Evolutionary conservation across 768 basidiomycete genomes (phyloP).

Genomic region (Lactarius sanguifluus): DNA sequence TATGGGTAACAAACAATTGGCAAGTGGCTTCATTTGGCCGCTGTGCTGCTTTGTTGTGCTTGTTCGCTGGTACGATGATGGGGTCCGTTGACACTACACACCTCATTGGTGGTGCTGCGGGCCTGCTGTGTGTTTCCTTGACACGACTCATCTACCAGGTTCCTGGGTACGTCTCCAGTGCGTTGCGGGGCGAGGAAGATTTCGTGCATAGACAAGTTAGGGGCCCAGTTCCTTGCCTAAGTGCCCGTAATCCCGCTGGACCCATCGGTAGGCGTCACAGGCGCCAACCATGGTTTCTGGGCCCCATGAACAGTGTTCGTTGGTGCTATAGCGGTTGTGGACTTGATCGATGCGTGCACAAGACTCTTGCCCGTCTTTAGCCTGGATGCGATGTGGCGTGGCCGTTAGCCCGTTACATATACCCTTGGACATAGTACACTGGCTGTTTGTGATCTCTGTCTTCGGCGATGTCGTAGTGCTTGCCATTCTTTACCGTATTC

Average conservation of each 20-base stretch:
- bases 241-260: slow-evolving; percentile 30
- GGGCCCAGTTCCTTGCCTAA: slow-evolving; percentile 32
- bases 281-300: slow-evolving; percentile 39
- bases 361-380: slow-evolving; percentile 53
- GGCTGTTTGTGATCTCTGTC: slow-evolving; percentile 37
- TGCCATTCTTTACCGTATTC: slow-evolving; percentile 40
- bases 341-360: slow-evolving; percentile 47
- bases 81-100: slow-evolving; percentile 24
- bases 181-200: slow-evolving; percentile 39
- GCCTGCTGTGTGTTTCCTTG: slow-evolving; percentile 25
- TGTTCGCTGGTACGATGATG: slow-evolving; percentile 30
- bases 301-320: slow-evolving; percentile 49
- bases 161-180: slow-evolving; percentile 39
- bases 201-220: slow-evolving; percentile 36
- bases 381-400: slow-evolving; percentile 49
- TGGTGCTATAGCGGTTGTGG: slow-evolving; percentile 55
- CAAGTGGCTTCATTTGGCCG: slow-evolving; percentile 26
- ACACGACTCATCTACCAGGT: slow-evolving; percentile 38
- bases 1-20: slow-evolving; percentile 35
- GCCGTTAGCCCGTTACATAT: slow-evolving; percentile 38
- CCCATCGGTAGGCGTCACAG: slow-evolving; percentile 27
- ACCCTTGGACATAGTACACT: slow-evolving; percentile 42
- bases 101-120: slow-evolving; percentile 25
- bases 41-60: slow-evolving; percentile 23
- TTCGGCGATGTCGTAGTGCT: slow-evolving; percentile 49